Evolutionary conservation across 345 rosid genomes (phyloP), one percentile per base, ranked within the genome.

Genomic region (Microthlaspi erraticum): DNA sequence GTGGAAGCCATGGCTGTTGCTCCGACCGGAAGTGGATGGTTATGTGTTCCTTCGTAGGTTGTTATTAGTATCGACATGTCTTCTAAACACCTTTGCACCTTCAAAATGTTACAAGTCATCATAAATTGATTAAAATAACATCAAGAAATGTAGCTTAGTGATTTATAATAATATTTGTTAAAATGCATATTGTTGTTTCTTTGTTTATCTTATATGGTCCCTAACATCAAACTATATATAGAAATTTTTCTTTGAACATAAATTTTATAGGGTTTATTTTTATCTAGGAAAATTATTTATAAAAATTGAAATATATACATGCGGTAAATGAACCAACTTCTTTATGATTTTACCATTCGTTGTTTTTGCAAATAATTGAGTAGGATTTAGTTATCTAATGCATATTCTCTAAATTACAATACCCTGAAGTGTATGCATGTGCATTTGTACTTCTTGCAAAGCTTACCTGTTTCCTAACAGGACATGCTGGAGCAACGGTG

Each of bases 401-500:
- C 20, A n/a, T 53, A 32, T n/a, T 53, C 2, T 53, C 19, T 4
- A 52, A 52, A 13, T 29, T 29, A 52, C 12, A 63, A 45, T 18
- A 45, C 41, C 8, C 10, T 5, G 1, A 5, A 8, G 8, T 17
- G 29, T 26, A 26, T 26, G 9, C 9, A 11, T 42, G 42, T 54
- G 43, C 29, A 63, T 14, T 36, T 45, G 29, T 23, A 71, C 32
- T 46, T 54, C 10, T 66, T 10, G 63, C 11, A 19, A 6, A 52
- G 6, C 19, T 55, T 53, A 91, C 98, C 88, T 93, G 98, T 78
- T 93, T 93, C 38, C 98, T 84, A 48, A 88, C 98, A 1, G 97
- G 97, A 77, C 98, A 93, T 41, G 66, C 76, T 0, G 60, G 52
- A 53, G 80, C 70, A n/a, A 72, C 78, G 31, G 97, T 88, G 81